A percentile compares a stretch with the other conserved stretches of the same genome.
Evolutionary conservation across 768 basidiomycete genomes (phyloP).

Genomic region (Suillus decipiens): DNA sequence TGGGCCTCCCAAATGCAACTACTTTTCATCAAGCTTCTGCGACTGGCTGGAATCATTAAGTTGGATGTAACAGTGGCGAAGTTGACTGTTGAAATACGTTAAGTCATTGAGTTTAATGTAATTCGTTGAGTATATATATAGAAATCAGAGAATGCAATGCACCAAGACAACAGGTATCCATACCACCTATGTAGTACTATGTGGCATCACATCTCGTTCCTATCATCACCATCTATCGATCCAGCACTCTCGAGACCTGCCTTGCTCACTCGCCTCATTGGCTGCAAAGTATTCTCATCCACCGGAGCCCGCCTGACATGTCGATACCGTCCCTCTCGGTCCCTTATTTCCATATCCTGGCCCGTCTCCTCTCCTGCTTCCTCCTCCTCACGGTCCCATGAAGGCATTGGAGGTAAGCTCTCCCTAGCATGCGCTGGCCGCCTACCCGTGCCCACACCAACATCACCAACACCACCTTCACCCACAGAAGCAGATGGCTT

Average conservation of each 20-base stretch:
- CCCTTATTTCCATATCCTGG: constrained; percentile 89
- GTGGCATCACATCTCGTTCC: neutral
- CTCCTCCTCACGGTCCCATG: constrained; percentile 23
- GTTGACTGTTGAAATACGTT: neutral
- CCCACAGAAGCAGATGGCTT: neutral
- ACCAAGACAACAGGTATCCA: neutral
- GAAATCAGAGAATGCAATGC: neutral
- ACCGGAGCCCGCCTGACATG: constrained; percentile 88
- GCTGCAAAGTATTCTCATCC: constrained; percentile 85
- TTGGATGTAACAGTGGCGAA: neutral
- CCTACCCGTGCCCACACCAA: constrained; percentile 32
- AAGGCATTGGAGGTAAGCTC: constrained; percentile 49
- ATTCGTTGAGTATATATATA: neutral
- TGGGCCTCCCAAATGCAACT: neutral
- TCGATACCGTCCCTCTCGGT: constrained; percentile 80
- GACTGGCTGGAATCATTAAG: neutral
- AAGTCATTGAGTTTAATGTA: neutral
- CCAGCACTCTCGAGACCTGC: constrained; percentile 84
- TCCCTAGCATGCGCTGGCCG: constrained; percentile 71
- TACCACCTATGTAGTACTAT: neutral
- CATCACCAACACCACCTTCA: constrained; percentile 21
- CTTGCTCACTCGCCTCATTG: constrained; percentile 88
- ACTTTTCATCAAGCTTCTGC: neutral
- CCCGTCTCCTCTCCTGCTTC: constrained; percentile 46
- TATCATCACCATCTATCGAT: constrained; percentile 1